phyloP scores from a whole-genome alignment of 2,329 filamentous ascomycete species.

The Aureobasidium uvarum region DNA sequence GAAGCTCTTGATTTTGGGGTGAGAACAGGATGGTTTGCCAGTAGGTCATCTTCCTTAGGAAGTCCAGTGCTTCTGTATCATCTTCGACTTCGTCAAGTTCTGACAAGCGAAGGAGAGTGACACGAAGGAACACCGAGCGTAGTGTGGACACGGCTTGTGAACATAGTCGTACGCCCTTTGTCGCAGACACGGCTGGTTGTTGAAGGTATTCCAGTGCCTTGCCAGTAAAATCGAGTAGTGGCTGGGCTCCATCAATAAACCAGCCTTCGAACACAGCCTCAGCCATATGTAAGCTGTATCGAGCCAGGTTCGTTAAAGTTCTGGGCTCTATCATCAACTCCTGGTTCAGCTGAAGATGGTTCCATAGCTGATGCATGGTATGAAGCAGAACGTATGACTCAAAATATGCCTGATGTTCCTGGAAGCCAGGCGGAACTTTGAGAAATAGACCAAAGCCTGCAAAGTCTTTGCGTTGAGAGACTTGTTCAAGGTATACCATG shows the following conservation, averaged over 20 bases:
- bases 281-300: slow-evolving; percentile 75
- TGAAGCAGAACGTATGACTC: slow-evolving; percentile 83
- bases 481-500: slow-evolving; percentile 78
- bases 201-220: slow-evolving; percentile 85
- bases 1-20: slow-evolving; percentile 72
- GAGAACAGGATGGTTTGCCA: slow-evolving; percentile 92
- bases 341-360: slow-evolving; percentile 67
- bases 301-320: slow-evolving; percentile 80
- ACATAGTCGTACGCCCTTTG: slow-evolving; percentile 91
- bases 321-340: slow-evolving; percentile 74
- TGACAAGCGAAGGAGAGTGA: slow-evolving; percentile 77
- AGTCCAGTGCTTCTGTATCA: slow-evolving; percentile 63
- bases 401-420: slow-evolving; percentile 93
- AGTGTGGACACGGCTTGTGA: slow-evolving; percentile 77
- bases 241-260: slow-evolving; percentile 86
- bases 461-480: slow-evolving; percentile 86
- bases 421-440: slow-evolving; percentile 87
- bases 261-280: slow-evolving; percentile 95
- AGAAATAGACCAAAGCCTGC: slow-evolving; percentile 79
- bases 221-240: slow-evolving; percentile 81
- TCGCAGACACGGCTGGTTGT: slow-evolving; percentile 71
- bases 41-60: slow-evolving; percentile 84
- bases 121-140: slow-evolving; percentile 71
- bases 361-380: slow-evolving; percentile 68
- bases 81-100: slow-evolving; percentile 70